phyloP scores from a whole-genome alignment of 495 filamentous ascomycete species.

The Pseudomonodictys pantanalensis region DNA sequence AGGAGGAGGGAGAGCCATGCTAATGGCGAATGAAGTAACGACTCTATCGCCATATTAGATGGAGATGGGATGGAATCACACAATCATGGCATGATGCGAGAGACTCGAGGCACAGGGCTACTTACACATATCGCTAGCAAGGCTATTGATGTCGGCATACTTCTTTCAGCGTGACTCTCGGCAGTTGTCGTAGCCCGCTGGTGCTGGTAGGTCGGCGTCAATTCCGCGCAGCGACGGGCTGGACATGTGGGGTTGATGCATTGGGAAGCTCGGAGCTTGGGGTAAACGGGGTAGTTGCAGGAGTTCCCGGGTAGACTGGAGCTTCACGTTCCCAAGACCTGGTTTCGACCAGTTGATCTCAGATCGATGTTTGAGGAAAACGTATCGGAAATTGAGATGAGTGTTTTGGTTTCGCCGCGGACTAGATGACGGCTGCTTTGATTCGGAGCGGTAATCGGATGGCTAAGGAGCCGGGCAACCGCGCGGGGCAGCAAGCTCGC shows the following conservation, averaged over 20 bases:
- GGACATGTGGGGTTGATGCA: not conserved
- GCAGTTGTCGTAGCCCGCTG: not conserved
- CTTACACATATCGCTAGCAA: not conserved
- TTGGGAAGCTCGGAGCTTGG: no score
- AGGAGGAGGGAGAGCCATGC: constrained; percentile 24
- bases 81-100: not conserved
- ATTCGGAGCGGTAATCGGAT: no score
- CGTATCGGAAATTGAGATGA: no score
- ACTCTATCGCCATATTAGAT: constrained; percentile 22
- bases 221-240: not conserved
- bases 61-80: no score
- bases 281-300: not conserved
- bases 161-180: not conserved
- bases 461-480: no score
- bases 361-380: no score
- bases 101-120: not conserved
- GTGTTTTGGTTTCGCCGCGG: no score
- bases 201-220: not conserved
- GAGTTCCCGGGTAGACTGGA: not conserved
- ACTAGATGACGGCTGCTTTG: no score
- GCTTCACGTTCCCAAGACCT: no score
- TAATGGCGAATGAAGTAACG: constrained; percentile 14
- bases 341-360: no score
- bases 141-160: not conserved
- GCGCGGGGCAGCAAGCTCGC: no score